Evolutionary conservation across 306 rosid species (phyloP), one percentile per base, ranked within the genome.

Genomic region (Clitoria ternatea): DNA sequence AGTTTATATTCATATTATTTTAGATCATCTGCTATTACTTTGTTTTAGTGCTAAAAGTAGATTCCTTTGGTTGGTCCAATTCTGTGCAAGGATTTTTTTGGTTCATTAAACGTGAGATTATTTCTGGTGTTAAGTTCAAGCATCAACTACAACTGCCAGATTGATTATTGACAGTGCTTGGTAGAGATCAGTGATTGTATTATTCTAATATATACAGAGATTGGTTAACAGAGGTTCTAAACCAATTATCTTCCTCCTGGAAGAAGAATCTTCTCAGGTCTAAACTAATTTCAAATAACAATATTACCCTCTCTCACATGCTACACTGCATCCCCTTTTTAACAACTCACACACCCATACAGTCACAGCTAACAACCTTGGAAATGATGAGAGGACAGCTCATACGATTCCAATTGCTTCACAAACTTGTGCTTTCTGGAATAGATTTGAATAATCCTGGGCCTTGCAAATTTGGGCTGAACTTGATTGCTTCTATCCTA

Each of bases 141-240:
- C 63, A 17, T 75, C 66, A 37, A 26, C 72, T 76, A 44, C 20
- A 37, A 64, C 40, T 1, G 47, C 29, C n/a, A n/a, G n/a, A n/a
- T n/a, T n/a, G 63, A 66, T 55, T 45, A 42, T 61, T 33, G 26
- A 19, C 19, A 9, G 33, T 40, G 9, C 11, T 29, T 7, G 62
- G 14, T 27, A 55, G 23, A 6, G 6, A 55, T 29, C 39, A 55
- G 40, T 12, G 40, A 55, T 29, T 53, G 12, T 27, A 27, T 26
- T 27, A 26, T 27, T 26, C n/a, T n/a, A 6, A 55, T 26, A 55
- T 55, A 27, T 27, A 55, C 2, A 1, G 19, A 55, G 27, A n/a
- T 14, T 55, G 39, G 39, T 55, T 55, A 6, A n/a, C 10, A 54
- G n/a, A 26, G 27, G 2, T 54, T 10, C 19, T 26, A 0, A 2